These are phyloP conservation scores for Phytophthora macrochlamydospora DNA, from an alignment of 352 stramenopile genomes.

Conservation along the genomic window DNA sequence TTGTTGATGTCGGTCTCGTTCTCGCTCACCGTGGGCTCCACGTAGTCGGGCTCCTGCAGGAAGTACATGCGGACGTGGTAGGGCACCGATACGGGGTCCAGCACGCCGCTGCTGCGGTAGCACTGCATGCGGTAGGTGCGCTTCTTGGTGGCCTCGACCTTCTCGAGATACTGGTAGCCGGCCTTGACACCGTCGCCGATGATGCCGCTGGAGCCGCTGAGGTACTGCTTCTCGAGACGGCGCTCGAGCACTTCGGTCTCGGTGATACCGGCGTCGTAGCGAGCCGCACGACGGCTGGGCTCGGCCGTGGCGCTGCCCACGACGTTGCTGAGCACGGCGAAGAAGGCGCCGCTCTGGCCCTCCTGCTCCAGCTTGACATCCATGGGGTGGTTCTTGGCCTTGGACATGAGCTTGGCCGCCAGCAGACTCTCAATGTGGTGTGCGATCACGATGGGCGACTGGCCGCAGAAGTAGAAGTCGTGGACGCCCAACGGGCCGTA, in stretches of 20 bases:
- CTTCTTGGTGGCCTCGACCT: slow-evolving; percentile 54
- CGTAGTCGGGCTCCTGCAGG: slow-evolving; percentile 73
- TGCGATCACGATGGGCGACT: slow-evolving; percentile 65
- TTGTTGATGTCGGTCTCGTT: slow-evolving; percentile 80
- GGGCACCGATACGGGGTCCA: slow-evolving; percentile 72
- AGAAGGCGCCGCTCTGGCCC: slow-evolving; percentile 73
- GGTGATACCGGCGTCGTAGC: slow-evolving; percentile 57
- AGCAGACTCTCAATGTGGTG: slow-evolving; percentile 84
- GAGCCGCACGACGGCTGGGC: slow-evolving; percentile 51
- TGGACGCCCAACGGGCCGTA: slow-evolving; percentile 80
- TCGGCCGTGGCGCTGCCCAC: slow-evolving; percentile 55
- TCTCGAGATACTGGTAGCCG: slow-evolving; percentile 78
- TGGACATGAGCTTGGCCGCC: slow-evolving; percentile 82
- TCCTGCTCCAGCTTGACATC: slow-evolving; percentile 87
- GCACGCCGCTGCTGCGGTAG: slow-evolving; percentile 81
- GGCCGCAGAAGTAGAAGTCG: slow-evolving; percentile 85
- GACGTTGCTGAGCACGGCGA: slow-evolving; percentile 84
- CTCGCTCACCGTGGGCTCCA: slow-evolving; percentile 55
- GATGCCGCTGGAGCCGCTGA: slow-evolving; percentile 66
- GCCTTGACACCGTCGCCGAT: slow-evolving; percentile 84
- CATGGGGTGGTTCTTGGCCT: slow-evolving; percentile 71
- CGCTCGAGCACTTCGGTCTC: slow-evolving; percentile 80
- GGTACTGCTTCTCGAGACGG: slow-evolving; percentile 80
- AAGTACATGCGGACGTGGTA: slow-evolving; percentile 90
- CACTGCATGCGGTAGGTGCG: slow-evolving; percentile 84